A percentile compares a stretch with the other conserved stretches of the same genome.
These are phyloP conservation scores for Pseudoperonospora humuli DNA, from an alignment of 352 stramenopile genomes.

Conservation along the genomic window DNA sequence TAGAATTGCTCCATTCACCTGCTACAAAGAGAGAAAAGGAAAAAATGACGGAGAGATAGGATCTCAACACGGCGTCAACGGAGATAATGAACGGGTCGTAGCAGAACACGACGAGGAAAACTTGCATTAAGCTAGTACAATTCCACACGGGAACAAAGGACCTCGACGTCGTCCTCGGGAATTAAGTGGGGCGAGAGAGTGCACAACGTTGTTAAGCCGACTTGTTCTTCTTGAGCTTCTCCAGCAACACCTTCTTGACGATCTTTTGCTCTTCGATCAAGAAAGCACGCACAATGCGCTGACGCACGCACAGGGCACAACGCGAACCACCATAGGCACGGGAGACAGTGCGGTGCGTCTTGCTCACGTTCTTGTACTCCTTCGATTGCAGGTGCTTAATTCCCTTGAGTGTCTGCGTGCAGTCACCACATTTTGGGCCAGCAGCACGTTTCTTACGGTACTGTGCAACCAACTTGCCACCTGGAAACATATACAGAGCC, in stretches of 20 bases:
- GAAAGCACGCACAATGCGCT: slow-evolving; percentile 97
- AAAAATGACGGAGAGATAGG: no score
- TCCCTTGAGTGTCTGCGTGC: slow-evolving; percentile 87
- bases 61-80: no score
- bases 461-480: slow-evolving; percentile 89
- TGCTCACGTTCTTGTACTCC: slow-evolving; percentile 77
- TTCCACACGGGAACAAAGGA: slow-evolving; percentile 29
- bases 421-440: slow-evolving; percentile 95
- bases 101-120: slow-evolving; percentile 21
- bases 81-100: slow-evolving; percentile 8
- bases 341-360: slow-evolving; percentile 91
- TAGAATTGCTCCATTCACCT: no score
- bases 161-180: background rate
- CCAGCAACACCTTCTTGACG: slow-evolving; percentile 97
- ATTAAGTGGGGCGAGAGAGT: slow-evolving; percentile 2
- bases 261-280: slow-evolving; percentile 99
- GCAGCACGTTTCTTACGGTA: slow-evolving; percentile 93
- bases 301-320: slow-evolving; percentile 91
- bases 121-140: slow-evolving; percentile 35
- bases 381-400: slow-evolving; percentile 82
- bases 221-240: slow-evolving; percentile 89
- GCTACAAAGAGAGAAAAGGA: no score
- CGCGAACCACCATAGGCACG: slow-evolving; percentile 94
- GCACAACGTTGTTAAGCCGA: slow-evolving; percentile 35
- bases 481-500: slow-evolving; percentile 18